Base-by-base conservation (phyloP, 306 rosid species). In the Purshia tridentata region DNA sequence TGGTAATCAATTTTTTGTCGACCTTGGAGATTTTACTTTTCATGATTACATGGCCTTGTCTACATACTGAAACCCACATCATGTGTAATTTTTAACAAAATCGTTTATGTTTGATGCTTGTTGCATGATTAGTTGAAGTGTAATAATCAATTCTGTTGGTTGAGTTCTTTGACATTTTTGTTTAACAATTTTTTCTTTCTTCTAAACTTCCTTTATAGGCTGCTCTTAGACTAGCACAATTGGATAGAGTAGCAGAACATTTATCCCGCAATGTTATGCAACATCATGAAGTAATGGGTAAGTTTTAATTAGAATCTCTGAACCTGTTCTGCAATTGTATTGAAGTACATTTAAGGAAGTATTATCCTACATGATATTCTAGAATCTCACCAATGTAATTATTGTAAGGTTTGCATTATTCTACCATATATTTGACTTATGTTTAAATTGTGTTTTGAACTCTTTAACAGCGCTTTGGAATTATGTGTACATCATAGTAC, bases 271-370 rank as follows among this genome's bases (percentile, higher is more conserved):
- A 95, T 65, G 97, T 95, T 72, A 95, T 95, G 97, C 89, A 95
- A 85, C 91, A 95, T 81, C 96, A 95, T 80, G 97, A 95, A 95
- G 99, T 95, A 82, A 95, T 95, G 98, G 99, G 99, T 95, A 86
- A 86, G 97, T 55, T 70, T 74, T 59, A 19, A 66, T 59, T 77
- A 48, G 40, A 60, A 63, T 74, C 6, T 67, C 6, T 16, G 7
- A 50, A 23, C 10, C 62, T 29, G 40, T 46, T 56, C 22, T 55
- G 72, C 39, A 41, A 40, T 74, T 54, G 51, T 11, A 42, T 61
- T 22, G 55, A 65, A 72, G 61, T 74, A 40, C 39, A 16, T 58
- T 22, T n/a, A 22, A 23, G 58, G 68, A 53, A 60, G 67, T 48
- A 18, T 46, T 52, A 9, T 74, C 23, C 10, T 18, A 4, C 29